Base-by-base conservation (phyloP, 345 rosid species). In the Eucalyptus urophylla region DNA sequence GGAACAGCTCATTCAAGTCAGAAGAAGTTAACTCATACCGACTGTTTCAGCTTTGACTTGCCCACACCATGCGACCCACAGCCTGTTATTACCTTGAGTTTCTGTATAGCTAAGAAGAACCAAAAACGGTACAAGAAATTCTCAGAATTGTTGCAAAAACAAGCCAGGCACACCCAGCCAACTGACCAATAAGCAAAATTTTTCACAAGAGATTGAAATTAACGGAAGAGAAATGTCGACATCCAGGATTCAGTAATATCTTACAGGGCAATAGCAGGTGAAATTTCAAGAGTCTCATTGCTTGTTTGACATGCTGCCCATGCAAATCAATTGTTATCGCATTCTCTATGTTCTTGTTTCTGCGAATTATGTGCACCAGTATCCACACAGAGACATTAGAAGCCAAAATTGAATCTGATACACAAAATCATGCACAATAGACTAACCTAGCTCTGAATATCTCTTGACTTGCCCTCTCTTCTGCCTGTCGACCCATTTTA, bases 221-320 rank as follows among this genome's bases (percentile, higher is more conserved):
- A 19, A 6, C 1, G 14, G 45, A 43, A 76, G 15, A 37, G 27
- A 86, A 43, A 24, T 45, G 49, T 40, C 6, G 22, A 29, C 29
- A 69, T 49, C 40, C 37, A 44, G 51, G 49, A 24, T 45, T n/a
- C 6, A 31, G 58, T 29, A 49, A 49, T 90, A 49, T 85, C 99
- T 95, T 95, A 97, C 99, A 97, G 47, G 93, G 94, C 40, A 96
- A 89, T 76, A 97, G 90, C 88, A 97, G 96, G 92, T 96, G 97
- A 81, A 94, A 88, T 92, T 97, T 97, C 89, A 97, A 90, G 88
- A 96, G 92, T 91, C 89, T 92, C 97, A 96, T 95, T 86, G 99
- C 98, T 91, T 93, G 95, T 91, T 97, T 96, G 83, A 97, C 98
- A 91, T 97, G 99, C 90, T 97, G 99, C 72, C 99, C 99, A 86